Percentiles rank a stretch among this genome's conserved stretches.
phyloP scores from a whole-genome alignment of 768 basidiomycete species.

The Gymnopilus dilepis region DNA sequence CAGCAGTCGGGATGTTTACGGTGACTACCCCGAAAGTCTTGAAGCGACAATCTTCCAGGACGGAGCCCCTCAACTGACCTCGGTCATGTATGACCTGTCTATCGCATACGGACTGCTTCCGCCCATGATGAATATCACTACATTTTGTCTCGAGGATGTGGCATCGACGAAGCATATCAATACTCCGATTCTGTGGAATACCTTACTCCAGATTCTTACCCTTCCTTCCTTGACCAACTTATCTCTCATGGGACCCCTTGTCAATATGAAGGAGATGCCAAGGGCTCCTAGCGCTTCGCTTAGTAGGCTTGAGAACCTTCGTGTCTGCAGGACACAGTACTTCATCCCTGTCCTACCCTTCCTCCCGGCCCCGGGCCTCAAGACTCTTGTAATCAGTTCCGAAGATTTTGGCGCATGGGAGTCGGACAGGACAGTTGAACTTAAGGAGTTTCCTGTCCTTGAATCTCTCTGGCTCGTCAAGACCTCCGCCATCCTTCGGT shows the following conservation, averaged over 20 bases:
- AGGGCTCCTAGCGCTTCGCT: neutral
- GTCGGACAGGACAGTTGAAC: no score
- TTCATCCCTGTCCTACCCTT: conserved; percentile 12
- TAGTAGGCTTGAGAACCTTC: conserved; percentile 24
- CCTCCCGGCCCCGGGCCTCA: conserved; percentile 23
- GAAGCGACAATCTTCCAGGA: conserved; percentile 19
- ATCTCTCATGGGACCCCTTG: conserved; percentile 17
- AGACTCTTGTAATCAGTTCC: conserved; percentile 23
- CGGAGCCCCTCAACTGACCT: conserved; percentile 26
- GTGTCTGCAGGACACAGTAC: conserved; percentile 11
- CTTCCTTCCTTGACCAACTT: conserved; percentile 21
- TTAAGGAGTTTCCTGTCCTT: conserved; percentile 5
- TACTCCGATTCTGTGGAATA: neutral
- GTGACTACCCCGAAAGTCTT: neutral
- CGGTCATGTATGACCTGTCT: conserved; percentile 17
- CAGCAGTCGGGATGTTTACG: neutral
- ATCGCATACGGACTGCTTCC: conserved; percentile 10
- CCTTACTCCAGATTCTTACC: conserved; percentile 19
- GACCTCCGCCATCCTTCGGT: no score
- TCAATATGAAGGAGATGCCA: no score
- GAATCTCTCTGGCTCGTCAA: neutral
- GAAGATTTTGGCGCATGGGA: neutral
- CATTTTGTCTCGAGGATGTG: conserved; percentile 21
- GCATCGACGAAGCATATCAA: neutral
- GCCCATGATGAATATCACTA: conserved; percentile 23